Evolutionary conservation across 2,329 filamentous ascomycete species (phyloP).

Genomic region (Rasamsonia emersonii): DNA sequence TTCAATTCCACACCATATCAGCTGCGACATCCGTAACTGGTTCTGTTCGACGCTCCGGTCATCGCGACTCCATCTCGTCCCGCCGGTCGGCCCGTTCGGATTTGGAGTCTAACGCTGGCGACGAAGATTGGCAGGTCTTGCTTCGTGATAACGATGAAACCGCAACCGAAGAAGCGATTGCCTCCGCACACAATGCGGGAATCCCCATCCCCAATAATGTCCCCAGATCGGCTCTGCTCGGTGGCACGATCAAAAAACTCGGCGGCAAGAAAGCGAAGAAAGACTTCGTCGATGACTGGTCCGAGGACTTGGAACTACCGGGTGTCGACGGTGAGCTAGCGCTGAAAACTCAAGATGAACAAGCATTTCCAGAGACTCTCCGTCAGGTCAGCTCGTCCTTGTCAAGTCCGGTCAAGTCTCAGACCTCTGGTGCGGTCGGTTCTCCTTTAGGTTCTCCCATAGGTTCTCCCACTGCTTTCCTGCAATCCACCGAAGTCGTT

Average conservation of each 20-base stretch:
- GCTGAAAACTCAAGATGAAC: constrained; percentile 55
- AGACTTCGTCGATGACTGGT: constrained; percentile 72
- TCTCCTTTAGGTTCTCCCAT: constrained; percentile 1
- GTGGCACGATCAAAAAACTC: constrained; percentile 85
- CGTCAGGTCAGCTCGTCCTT: constrained; percentile 53
- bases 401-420: constrained; percentile 31
- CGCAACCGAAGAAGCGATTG: constrained; percentile 76
- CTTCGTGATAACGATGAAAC: constrained; percentile 77
- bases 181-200: constrained; percentile 76
- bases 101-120: constrained; percentile 63
- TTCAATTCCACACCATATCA: constrained; percentile 38
- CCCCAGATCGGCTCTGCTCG: constrained; percentile 78
- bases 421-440: too few relatives aligned
- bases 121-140: constrained; percentile 83
- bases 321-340: constrained; percentile 48
- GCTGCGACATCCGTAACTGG: constrained; percentile 38
- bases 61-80: constrained; percentile 72
- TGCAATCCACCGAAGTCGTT: background rate
- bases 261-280: constrained; percentile 66
- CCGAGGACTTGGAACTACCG: constrained; percentile 66
- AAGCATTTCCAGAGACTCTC: constrained; percentile 58
- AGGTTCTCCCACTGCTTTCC: background rate
- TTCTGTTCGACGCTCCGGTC: constrained; percentile 34
- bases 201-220: constrained; percentile 85
- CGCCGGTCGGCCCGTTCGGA: constrained; percentile 76